Base-by-base conservation (phyloP, 2,329 filamentous ascomycete species). In the Sodiomyces alkalinus region DNA sequence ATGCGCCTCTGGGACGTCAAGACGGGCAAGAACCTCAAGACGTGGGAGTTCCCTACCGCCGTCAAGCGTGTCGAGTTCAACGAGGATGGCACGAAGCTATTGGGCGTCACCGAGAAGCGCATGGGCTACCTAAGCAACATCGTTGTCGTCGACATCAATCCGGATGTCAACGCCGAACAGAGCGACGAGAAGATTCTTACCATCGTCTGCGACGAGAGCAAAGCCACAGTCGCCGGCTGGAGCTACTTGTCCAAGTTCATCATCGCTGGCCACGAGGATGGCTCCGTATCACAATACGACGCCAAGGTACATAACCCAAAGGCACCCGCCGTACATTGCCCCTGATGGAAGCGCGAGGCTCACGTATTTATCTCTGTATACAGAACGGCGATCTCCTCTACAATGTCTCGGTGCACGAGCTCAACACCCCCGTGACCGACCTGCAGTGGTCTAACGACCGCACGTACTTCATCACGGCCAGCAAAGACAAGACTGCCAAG, bases 31-130 rank as follows among this genome's bases (percentile, higher is more conserved):
- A 78, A 81, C 52, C 70, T 98, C 48, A 94, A 96, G 75, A 81
- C 80, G 32, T 98, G 90, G 90, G 86, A 98, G 43, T 94, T 94
- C 61, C 76, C 80, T 35, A 96, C 90, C 24, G 85, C 86, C 40
- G 83, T 98, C 56, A 96, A 98, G 74, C 75, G 90, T 46, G 86
- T 93, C 54, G 87, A 94, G 61, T 98, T 98, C 66, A 86, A 76
- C 52, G 80, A 92, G 48, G 90, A 98, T 57, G 90, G 87, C 47
- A 79, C 72, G 48, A 74, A 81, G 60, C 67, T 98, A 45, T 65
- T 98, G 40, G 87, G 83, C 39, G 86, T 98, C 39, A 98, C 90
- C 30, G 90, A 98, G 66, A 93, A 94, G 79, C 83, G 90, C 48
- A 93, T 92, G 74, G 90, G 90, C 42, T 87, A 83, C 60, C 68